Evolutionary conservation across 352 stramenopile genomes (phyloP), one percentile per base, ranked within the genome.

Genomic region (Peronospora tabacina): DNA sequence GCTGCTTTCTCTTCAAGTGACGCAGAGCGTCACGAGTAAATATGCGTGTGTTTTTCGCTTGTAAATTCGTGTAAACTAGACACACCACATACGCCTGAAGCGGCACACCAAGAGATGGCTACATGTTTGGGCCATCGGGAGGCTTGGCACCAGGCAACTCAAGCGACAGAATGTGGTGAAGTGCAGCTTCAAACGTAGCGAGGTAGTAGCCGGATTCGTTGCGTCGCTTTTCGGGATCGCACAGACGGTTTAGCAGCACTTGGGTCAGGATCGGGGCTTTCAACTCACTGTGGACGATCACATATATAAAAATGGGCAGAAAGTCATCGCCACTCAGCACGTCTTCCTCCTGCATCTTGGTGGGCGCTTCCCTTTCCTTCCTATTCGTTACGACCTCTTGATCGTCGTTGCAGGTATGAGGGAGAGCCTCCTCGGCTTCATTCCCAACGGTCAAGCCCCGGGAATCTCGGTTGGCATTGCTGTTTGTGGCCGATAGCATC

Each of bases 181-280:
- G 41, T 24, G 79, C 79, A 2, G 79, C 82, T 48, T 93, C 82
- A 46, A 85, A 93, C 3, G 82, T 90, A 5, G 82, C 82, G 4
- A 93, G 58, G 55, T 90, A 93, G 61, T 93, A 93, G n/a, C 82
- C 82, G n/a, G 72, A 85, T 61, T 93, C 79, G 38, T 80, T 90
- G 17, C 75, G 75, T 9, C 82, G 77, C 61, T 90, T 89, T 55
- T 93, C 82, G 5, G 77, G 80, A 44, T 93, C 82, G 45, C 82
- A 89, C 20, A 93, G 70, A 19, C 75, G 78, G 56, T 90, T 90
- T 32, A 93, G 59, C 51, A 90, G 66, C 42, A 88, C 75, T 55
- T 90, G 75, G 13, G 80, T 88, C 50, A 89, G 71, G 55, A 93
- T 87, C 1, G 82, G 82, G 22, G 79, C 58, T 34, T 72, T 63